phyloP scores from a whole-genome alignment of 2,329 filamentous ascomycete species.

The Claviceps capensis region DNA sequence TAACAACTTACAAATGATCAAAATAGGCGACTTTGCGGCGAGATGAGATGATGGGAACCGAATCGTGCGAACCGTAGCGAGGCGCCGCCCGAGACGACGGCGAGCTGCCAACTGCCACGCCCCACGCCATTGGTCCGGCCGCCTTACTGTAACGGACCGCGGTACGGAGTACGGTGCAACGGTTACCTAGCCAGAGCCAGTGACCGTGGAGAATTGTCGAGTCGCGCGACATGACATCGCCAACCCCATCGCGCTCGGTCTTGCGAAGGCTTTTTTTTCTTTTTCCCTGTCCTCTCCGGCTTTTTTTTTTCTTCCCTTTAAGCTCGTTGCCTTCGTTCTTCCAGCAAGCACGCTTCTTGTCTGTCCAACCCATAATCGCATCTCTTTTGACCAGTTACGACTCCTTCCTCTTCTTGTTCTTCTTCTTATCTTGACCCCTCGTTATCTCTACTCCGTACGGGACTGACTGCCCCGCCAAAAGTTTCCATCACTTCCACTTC shows the following conservation, averaged over 20 bases:
- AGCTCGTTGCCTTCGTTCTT: slow-evolving; percentile 6
- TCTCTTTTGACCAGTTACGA: neutral
- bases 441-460: neutral
- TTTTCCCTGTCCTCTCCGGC: slow-evolving; percentile 3
- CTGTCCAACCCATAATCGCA: neutral
- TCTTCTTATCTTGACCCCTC: neutral
- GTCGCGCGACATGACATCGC: neutral
- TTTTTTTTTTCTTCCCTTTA: slow-evolving; percentile 4
- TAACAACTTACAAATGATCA: too few relatives aligned
- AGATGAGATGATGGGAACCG: too few relatives aligned
- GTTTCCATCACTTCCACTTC: neutral
- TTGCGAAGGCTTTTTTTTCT: neutral
- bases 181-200: too few relatives aligned
- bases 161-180: too few relatives aligned
- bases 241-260: neutral
- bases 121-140: too few relatives aligned
- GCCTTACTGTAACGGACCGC: too few relatives aligned
- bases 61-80: too few relatives aligned
- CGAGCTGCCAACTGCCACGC: too few relatives aligned
- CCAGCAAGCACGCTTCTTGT: neutral
- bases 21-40: too few relatives aligned
- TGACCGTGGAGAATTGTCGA: too few relatives aligned
- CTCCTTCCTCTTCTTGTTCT: neutral
- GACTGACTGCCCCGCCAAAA: neutral
- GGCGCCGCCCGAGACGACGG: too few relatives aligned